Evolutionary conservation across 352 stramenopile species (phyloP).

Genomic region (Phytopythium boreale): DNA sequence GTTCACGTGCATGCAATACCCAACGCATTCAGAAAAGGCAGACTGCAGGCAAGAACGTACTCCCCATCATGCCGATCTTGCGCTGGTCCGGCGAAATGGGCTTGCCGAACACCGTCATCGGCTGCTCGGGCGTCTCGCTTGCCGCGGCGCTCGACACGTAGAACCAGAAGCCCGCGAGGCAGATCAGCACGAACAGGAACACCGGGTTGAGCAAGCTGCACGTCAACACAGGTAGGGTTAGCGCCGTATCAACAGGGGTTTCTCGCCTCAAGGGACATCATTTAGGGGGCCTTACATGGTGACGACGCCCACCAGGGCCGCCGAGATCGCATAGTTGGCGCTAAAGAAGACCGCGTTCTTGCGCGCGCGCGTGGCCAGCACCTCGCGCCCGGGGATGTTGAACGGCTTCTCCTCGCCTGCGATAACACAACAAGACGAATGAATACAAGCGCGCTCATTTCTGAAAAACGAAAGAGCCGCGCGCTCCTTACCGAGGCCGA

Average conservation of each 20-base stretch:
- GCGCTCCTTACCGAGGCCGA: constrained; percentile 54
- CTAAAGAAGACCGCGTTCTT: constrained; percentile 86
- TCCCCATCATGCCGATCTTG: constrained; percentile 72
- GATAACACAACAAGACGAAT: too few species aligned
- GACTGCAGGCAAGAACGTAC: constrained; percentile 26
- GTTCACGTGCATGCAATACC: background rate
- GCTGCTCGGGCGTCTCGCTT: constrained; percentile 68
- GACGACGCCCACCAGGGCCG: constrained; percentile 68
- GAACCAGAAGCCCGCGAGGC: constrained; percentile 74
- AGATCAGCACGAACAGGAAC: constrained; percentile 87
- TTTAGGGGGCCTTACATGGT: constrained; percentile 58
- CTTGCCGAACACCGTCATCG: constrained; percentile 69
- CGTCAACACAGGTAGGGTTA: background rate
- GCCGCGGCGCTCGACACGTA: constrained; percentile 70
- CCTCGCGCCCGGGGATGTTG: constrained; percentile 66
- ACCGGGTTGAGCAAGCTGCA: constrained; percentile 79
- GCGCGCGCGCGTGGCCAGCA: constrained; percentile 53
- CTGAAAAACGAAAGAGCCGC: background rate
- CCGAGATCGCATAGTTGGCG: constrained; percentile 82
- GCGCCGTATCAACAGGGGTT: constrained; percentile 2
- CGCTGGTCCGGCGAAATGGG: constrained; percentile 71
- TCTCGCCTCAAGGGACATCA: background rate
- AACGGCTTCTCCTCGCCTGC: constrained; percentile 84
- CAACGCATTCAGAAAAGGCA: background rate
- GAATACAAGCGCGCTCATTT: too few species aligned